Conservation (phyloP, 2,329 filamentous ascomycete genomes). For the Claviceps sp. region DNA sequence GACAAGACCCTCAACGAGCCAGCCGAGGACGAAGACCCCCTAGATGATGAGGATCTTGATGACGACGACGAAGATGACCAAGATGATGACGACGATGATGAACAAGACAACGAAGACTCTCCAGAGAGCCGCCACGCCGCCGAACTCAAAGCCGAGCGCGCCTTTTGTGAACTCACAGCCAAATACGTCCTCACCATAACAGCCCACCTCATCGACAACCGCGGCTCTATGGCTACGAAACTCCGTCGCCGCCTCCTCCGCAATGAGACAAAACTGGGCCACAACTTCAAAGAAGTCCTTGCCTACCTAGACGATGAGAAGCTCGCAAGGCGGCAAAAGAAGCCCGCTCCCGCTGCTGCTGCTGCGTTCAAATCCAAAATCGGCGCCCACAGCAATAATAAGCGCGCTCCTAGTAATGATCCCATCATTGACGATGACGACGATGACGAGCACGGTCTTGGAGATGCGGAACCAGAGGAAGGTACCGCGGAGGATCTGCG, state of each 20-base stretch:
- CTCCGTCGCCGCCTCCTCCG: slow-evolving; percentile 60
- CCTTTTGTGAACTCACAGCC: slow-evolving; percentile 71
- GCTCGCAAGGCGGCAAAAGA: slow-evolving; percentile 31
- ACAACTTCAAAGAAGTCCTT: slow-evolving; percentile 76
- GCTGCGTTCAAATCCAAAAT: slow-evolving; percentile 7
- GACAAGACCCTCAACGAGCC: slow-evolving; percentile 44
- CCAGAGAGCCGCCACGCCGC: slow-evolving; percentile 47
- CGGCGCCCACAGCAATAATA: slow-evolving; percentile 21
- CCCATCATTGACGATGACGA: slow-evolving; percentile 26
- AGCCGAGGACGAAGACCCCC: slow-evolving; percentile 59
- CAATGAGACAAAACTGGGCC: slow-evolving; percentile 69
- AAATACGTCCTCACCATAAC: slow-evolving; percentile 74
- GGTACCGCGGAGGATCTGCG: slow-evolving; percentile 45
- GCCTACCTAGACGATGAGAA: slow-evolving; percentile 64
- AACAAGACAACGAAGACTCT: slow-evolving; percentile 40
- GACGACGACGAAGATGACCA: slow-evolving; percentile 35
- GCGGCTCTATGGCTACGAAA: slow-evolving; percentile 44
- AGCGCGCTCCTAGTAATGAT: slow-evolving; percentile 27
- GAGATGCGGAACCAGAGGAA: slow-evolving; percentile 40
- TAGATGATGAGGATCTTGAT: slow-evolving; percentile 42
- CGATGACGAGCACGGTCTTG: slow-evolving; percentile 11
- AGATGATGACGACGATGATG: slow-evolving; percentile 35
- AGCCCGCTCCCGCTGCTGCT: slow-evolving; percentile 13
- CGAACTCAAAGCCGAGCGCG: slow-evolving; percentile 67
- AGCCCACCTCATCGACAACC: slow-evolving; percentile 58